Evolutionary conservation across 345 rosid species (phyloP).

Genomic region (Citrus sp.): DNA sequence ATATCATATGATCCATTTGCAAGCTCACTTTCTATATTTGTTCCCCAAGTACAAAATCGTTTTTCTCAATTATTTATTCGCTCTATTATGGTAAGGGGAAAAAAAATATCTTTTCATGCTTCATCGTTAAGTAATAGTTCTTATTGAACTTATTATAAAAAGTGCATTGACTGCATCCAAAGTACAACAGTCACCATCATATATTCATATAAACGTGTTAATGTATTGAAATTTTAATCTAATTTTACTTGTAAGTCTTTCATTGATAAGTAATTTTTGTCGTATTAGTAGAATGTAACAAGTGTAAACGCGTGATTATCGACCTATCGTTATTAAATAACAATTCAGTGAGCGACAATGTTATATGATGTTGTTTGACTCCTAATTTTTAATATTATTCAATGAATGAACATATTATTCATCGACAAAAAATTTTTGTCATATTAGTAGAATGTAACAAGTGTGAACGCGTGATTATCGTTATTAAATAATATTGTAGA

Average conservation of each 20-base stretch:
- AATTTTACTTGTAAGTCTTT: background rate
- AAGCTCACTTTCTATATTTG: background rate
- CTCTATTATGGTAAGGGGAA: background rate
- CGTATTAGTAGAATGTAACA: no score
- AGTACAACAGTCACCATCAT: background rate
- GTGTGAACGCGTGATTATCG: no score
- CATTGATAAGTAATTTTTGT: fast-evolving
- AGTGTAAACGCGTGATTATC: no score
- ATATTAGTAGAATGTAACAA: no score
- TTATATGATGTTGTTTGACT: no score
- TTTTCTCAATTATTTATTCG: background rate
- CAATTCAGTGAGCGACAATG: no score
- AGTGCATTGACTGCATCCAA: background rate
- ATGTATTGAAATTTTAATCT: no score
- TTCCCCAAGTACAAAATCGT: background rate
- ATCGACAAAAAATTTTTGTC: fast-evolving
- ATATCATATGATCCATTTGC: background rate
- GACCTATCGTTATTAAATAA: no score
- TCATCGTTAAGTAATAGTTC: background rate
- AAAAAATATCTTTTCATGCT: background rate
- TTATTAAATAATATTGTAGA: no score
- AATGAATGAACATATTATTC: no score
- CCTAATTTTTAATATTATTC: no score
- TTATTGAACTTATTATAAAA: background rate
- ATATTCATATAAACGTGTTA: background rate